Base-by-base conservation (phyloP, 176 grass and related monocot species). In the Oryza coarctata region DNA sequence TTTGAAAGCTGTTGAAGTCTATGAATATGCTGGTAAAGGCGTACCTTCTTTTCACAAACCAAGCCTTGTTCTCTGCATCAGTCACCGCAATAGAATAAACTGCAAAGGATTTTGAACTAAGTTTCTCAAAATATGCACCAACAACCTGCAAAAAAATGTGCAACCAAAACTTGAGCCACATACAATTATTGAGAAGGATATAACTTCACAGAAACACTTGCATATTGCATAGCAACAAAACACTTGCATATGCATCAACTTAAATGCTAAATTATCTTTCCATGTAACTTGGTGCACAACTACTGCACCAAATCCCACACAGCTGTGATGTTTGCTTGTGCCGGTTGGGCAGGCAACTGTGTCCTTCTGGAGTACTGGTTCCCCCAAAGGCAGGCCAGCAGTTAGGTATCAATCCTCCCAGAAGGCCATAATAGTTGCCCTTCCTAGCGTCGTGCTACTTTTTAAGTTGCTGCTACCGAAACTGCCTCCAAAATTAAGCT, bases 11-110 rank as follows among this genome's bases (percentile, higher is more conserved):
- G 31, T 75, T 84, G 65, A 84, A 91, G 62, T 85, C 43, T 65
- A 72, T 5, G 58, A 71, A 65, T 60, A 87, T 39, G 69, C 49
- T 23, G 74, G 72, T 85, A 62, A 89, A 80, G 82, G 8, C 91
- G 87, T 99, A 75, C 96, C 96, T 95, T 99, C 96, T 88, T 95
- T 99, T 99, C 69, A 99, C 96, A 95, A 94, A 99, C 93, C 93
- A 95, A 58, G 89, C 88, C 87, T 90, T 93, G 91, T 83, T 93
- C 85, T 91, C 93, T 50, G 87, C 82, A 87, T 91, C 96, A 73
- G 93, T 85, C 26, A 93, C 93, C 45, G 93, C 96, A 88, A 99
- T 93, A 71, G 93, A 99, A 93, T 99, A 99, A 90, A 99, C 93
- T 74, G 96, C 96, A 82, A 99, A 95, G 82, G 93, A 95, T 90